Evolutionary conservation across 345 rosid species (phyloP).

Genomic region (Clarkia xantiana): DNA sequence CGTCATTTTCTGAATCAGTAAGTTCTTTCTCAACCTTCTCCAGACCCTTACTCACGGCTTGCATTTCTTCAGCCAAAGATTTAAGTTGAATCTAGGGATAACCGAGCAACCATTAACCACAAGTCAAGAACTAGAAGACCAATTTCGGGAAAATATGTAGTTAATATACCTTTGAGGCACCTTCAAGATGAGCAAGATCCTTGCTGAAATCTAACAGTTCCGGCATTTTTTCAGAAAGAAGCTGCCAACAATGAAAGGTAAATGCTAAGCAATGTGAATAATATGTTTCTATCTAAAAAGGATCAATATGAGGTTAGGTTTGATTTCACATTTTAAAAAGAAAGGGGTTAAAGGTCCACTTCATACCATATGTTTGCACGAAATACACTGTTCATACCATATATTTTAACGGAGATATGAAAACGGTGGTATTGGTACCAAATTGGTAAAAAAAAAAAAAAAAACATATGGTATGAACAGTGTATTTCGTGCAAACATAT

Average conservation of each 20-base stretch:
- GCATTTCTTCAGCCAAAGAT: slow-evolving; percentile 97
- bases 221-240: slow-evolving; percentile 87
- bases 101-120: neutral
- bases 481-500: too few species aligned
- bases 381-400: too few species aligned
- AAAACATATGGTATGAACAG: too few species aligned
- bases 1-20: slow-evolving; percentile 74
- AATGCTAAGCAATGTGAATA: slow-evolving; percentile 1
- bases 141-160: neutral
- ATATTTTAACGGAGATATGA: too few species aligned
- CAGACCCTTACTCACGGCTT: slow-evolving; percentile 92
- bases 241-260: slow-evolving; percentile 26
- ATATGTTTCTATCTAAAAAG: neutral
- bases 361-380: too few species aligned
- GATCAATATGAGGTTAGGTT: too few species aligned
- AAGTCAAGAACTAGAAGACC: neutral
- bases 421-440: too few species aligned
- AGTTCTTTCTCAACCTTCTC: slow-evolving; percentile 92
- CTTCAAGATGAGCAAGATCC: slow-evolving; percentile 80
- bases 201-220: slow-evolving; percentile 79
- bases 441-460: too few species aligned
- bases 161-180: slow-evolving; percentile 95
- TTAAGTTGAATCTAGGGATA: slow-evolving; percentile 75
- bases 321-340: too few species aligned
- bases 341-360: too few species aligned